These are phyloP conservation scores for Dothistroma septosporum DNA, from an alignment of 2,329 filamentous ascomycete genomes.

Conservation along the genomic window DNA sequence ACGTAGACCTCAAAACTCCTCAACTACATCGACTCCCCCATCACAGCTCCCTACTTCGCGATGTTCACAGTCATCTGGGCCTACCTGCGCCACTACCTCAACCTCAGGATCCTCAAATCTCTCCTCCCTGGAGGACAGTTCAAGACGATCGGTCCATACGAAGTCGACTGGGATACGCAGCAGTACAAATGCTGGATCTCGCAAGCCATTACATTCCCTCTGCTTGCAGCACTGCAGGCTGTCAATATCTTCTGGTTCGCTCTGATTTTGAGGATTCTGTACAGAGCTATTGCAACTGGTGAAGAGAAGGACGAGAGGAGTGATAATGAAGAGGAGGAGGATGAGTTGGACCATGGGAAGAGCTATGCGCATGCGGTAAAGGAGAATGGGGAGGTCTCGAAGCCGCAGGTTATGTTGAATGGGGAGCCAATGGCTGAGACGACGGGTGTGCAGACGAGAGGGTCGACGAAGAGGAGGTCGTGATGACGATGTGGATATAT, in stretches of 20 bases:
- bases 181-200: constrained; percentile 73
- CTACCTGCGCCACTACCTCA: constrained; percentile 83
- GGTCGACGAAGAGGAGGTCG: neutral
- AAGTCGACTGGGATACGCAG: constrained; percentile 69
- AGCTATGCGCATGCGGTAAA: constrained; percentile 10
- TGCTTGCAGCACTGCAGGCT: constrained; percentile 65
- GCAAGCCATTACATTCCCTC: constrained; percentile 61
- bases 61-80: constrained; percentile 80
- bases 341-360: constrained; percentile 26
- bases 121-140: constrained; percentile 64
- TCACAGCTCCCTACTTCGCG: constrained; percentile 81
- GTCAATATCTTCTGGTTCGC: constrained; percentile 81
- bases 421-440: constrained; percentile 3
- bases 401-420: constrained; percentile 9
- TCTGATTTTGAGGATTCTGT: constrained; percentile 70
- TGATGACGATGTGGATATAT: neutral
- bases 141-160: constrained; percentile 67
- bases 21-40: constrained; percentile 77
- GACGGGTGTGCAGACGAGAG: neutral
- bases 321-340: constrained; percentile 59
- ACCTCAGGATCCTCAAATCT: constrained; percentile 70
- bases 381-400: constrained; percentile 3
- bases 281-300: constrained; percentile 61
- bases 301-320: constrained; percentile 67
- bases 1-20: constrained; percentile 78